Conservation (phyloP, 2,329 filamentous ascomycete genomes). For the Sarocladiaceae sp. region DNA sequence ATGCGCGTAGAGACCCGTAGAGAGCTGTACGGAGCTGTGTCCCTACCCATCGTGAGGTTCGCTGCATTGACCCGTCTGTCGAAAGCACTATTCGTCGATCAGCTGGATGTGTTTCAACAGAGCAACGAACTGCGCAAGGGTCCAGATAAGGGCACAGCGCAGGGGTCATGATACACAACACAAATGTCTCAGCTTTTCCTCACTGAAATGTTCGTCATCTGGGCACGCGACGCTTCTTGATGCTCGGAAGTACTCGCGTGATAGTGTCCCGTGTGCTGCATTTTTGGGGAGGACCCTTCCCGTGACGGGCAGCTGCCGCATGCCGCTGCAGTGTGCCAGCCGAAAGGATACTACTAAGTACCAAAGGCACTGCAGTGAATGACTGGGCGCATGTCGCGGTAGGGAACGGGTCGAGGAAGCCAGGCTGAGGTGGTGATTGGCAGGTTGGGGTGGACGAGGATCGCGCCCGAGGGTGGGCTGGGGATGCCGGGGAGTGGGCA, state of each 20-base stretch:
- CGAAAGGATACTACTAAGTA: too few relatives aligned
- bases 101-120: neutral
- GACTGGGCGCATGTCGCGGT: slow-evolving; percentile 5
- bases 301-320: slow-evolving; percentile 8
- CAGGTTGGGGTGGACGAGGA: too few relatives aligned
- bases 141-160: slow-evolving; percentile 5
- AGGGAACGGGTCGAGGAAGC: neutral
- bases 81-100: too few relatives aligned
- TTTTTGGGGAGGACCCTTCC: too few relatives aligned
- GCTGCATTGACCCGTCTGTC: too few relatives aligned
- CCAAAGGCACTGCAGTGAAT: too few relatives aligned
- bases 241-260: too few relatives aligned
- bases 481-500: slow-evolving; percentile 2
- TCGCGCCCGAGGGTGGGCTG: neutral
- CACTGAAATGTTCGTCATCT: too few relatives aligned
- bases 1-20: too few relatives aligned
- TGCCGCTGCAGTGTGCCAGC: slow-evolving; percentile 3
- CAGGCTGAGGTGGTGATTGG: slow-evolving; percentile 1
- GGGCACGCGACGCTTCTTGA: neutral
- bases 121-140: neutral
- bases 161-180: slow-evolving; percentile 6
- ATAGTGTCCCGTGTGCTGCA: neutral
- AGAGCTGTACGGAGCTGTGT: slow-evolving; percentile 1
- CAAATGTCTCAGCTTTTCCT: slow-evolving; percentile 2
- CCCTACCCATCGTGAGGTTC: slow-evolving; percentile 4